Conservation (phyloP, 352 stramenopile genomes). For the Hyphochytrium catenoides region DNA sequence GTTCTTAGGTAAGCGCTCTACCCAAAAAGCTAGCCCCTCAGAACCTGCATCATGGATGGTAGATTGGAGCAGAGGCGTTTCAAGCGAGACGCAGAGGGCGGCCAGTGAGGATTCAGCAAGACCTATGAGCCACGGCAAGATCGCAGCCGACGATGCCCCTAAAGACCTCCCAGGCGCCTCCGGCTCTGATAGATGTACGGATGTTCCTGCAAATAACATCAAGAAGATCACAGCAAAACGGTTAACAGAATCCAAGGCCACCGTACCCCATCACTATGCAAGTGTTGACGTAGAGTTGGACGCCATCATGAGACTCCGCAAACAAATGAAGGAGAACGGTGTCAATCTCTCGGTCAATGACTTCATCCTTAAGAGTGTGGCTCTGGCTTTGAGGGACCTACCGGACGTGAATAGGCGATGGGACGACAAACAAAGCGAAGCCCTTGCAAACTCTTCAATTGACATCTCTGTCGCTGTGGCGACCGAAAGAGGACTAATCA, state of each 20-base stretch:
- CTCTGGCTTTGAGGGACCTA: constrained; percentile 88
- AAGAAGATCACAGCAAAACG: constrained; percentile 95
- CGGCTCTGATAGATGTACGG: constrained; percentile 27
- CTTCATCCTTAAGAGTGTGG: constrained; percentile 90
- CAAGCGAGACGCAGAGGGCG: not conserved
- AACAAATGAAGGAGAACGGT: constrained; percentile 75
- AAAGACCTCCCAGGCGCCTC: not conserved
- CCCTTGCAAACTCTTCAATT: constrained; percentile 60
- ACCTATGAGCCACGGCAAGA: not conserved
- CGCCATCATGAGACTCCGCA: constrained; percentile 61
- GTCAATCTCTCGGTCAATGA: constrained; percentile 98
- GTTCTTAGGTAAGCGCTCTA: constrained; percentile 48
- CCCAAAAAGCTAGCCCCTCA: constrained; percentile 5
- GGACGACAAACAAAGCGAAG: constrained; percentile 21
- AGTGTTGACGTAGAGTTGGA: constrained; percentile 89
- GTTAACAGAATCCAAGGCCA: constrained; percentile 84
- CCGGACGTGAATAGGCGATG: constrained; percentile 72
- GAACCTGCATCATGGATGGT: constrained; percentile 3
- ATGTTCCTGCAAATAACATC: constrained; percentile 80
- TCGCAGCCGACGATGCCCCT: constrained; percentile 1
- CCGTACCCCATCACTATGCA: constrained; percentile 89
- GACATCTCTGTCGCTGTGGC: constrained; percentile 96
- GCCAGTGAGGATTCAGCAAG: constrained; percentile 2
- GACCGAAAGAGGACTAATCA: constrained; percentile 91
- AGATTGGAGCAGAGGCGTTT: not conserved